phyloP scores from a whole-genome alignment of 2,329 filamentous ascomycete genomes.

The Cordyceps farinosa region DNA sequence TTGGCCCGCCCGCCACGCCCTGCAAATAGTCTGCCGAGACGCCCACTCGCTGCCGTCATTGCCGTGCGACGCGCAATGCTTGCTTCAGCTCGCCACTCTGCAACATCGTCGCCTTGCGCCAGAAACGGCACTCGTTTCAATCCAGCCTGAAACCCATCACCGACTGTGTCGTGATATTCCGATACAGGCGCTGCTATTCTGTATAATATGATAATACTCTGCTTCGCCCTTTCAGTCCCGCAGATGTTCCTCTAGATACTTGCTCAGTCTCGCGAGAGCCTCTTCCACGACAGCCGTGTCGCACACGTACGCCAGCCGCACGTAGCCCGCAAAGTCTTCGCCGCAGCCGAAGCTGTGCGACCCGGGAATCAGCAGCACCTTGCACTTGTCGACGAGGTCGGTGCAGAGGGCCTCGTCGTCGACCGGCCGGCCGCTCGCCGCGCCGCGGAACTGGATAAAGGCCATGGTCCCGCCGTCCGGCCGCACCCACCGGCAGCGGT shows the following conservation, averaged over 20 bases:
- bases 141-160: not conserved
- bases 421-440: slow-evolving; percentile 54
- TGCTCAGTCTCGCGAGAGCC: slow-evolving; percentile 52
- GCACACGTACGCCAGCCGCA: slow-evolving; percentile 73
- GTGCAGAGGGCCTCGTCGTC: slow-evolving; percentile 71
- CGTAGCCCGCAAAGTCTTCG: slow-evolving; percentile 67
- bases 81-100: not conserved
- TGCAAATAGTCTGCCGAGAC: not conserved
- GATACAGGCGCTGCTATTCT: not conserved
- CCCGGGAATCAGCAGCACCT: slow-evolving; percentile 72
- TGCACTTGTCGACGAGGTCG: slow-evolving; percentile 62
- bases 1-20: not conserved
- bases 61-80: slow-evolving; percentile 13
- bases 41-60: slow-evolving; percentile 3
- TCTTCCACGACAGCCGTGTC: slow-evolving; percentile 65
- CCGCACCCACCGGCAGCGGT: slow-evolving; percentile 65
- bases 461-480: slow-evolving; percentile 78
- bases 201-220: not conserved
- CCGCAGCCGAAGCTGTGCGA: slow-evolving; percentile 66
- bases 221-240: not conserved
- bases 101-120: not conserved
- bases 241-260: slow-evolving; percentile 33
- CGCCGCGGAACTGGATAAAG: slow-evolving; percentile 63
- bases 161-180: not conserved
- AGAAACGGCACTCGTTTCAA: slow-evolving; percentile 6